A percentile compares a stretch with the other conserved stretches of the same genome.
phyloP scores from a whole-genome alignment of 495 filamentous ascomycete genomes.

The Xylaria venustula region DNA sequence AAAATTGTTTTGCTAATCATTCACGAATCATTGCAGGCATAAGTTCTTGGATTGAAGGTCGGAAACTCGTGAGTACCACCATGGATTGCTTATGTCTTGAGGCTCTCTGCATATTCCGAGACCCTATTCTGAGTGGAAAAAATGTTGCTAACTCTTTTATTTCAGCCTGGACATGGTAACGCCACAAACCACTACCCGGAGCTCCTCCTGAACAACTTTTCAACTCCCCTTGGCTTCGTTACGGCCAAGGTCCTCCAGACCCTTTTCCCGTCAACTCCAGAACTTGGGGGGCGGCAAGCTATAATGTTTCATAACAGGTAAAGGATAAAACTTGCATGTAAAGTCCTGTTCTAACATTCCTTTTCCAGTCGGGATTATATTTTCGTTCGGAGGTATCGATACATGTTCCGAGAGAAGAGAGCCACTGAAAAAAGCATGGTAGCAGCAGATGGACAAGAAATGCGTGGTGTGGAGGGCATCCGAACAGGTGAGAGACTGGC shows the following conservation, averaged over 20 bases:
- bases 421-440: constrained; percentile 82
- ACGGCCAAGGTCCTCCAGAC: constrained; percentile 81
- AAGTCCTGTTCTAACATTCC: not conserved
- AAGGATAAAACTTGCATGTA: too few species aligned
- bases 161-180: constrained; percentile 34
- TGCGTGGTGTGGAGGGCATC: constrained; percentile 78
- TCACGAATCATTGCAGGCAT: constrained; percentile 23
- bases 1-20: not conserved
- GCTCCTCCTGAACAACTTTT: constrained; percentile 92
- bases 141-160: not conserved
- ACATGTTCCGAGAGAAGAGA: constrained; percentile 85
- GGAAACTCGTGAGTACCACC: constrained; percentile 50
- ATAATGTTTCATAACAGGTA: constrained; percentile 72
- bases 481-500: constrained; percentile 67
- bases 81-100: not conserved
- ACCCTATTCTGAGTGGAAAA: not conserved
- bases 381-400: constrained; percentile 85
- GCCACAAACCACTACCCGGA: constrained; percentile 89
- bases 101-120: not conserved
- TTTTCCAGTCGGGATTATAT: constrained; percentile 82
- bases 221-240: constrained; percentile 72
- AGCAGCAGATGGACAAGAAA: constrained; percentile 81
- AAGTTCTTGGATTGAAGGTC: constrained; percentile 81
- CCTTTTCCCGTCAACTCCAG: constrained; percentile 79
- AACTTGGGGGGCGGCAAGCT: constrained; percentile 80